A percentile compares a stretch with the other conserved stretches of the same genome.
phyloP scores from a whole-genome alignment of 441 rosid species.

The Populus hybrid region DNA sequence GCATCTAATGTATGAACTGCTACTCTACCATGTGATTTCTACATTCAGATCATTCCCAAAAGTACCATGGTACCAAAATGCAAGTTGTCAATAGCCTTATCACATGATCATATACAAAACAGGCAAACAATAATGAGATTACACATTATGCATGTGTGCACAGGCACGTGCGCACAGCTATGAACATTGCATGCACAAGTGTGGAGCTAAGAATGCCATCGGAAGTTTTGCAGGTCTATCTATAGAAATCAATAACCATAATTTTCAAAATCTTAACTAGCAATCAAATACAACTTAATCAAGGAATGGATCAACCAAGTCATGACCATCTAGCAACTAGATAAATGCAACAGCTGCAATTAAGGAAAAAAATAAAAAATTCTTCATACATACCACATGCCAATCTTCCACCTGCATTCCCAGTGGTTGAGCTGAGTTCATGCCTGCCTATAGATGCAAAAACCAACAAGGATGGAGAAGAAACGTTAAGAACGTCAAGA shows the following conservation, averaged over 20 bases:
- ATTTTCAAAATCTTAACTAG: not conserved
- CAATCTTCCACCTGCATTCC: slow-evolving; percentile 97
- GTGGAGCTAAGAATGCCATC: not conserved
- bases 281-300: not conserved
- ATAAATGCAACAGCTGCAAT: not conserved
- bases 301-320: slow-evolving; percentile 4
- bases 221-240: not conserved
- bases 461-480: slow-evolving; percentile 18
- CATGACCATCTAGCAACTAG: not conserved
- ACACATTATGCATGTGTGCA: not conserved
- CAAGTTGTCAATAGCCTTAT: not conserved
- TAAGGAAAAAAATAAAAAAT: not conserved
- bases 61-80: not conserved
- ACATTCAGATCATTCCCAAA: not conserved
- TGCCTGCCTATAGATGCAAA: slow-evolving; percentile 66
- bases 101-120: too few species aligned
- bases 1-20: not conserved
- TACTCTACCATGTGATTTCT: not conserved
- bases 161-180: not conserved
- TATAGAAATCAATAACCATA: not conserved
- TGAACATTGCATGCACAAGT: not conserved
- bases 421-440: slow-evolving; percentile 89
- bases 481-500: not conserved
- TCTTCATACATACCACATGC: slow-evolving; percentile 73
- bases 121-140: slow-evolving; percentile 7